A percentile compares a stretch with the other conserved stretches of the same genome.
These are phyloP conservation scores for Saturnispora sanitii DNA, from an alignment of 805 yeast genomes.

Conservation along the genomic window DNA sequence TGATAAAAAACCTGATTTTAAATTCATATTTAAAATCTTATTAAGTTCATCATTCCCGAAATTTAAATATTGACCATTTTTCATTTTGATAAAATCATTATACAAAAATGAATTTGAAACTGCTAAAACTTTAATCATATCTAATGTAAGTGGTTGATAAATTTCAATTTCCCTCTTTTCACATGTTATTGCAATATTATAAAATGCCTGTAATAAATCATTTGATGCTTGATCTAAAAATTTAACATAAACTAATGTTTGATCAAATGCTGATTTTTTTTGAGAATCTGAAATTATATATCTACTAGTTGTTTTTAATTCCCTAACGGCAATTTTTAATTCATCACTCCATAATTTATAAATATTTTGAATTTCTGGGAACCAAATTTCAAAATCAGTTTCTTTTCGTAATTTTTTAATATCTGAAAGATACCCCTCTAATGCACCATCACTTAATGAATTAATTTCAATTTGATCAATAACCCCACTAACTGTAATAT, in stretches of 20 bases:
- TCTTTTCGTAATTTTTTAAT: slow-evolving; percentile 8
- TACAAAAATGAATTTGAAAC: slow-evolving; percentile 28
- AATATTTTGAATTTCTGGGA: slow-evolving; percentile 8
- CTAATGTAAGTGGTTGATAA: slow-evolving; percentile 38
- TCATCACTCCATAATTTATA: slow-evolving; percentile 22
- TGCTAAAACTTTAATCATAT: slow-evolving; percentile 31
- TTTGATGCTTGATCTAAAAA: slow-evolving; percentile 33
- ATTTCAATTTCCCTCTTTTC: slow-evolving; percentile 37
- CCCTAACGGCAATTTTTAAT: slow-evolving; percentile 33
- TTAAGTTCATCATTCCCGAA: slow-evolving; percentile 25
- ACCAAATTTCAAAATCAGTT: slow-evolving; percentile 17
- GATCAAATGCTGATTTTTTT: slow-evolving; percentile 35
- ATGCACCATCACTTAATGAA: slow-evolving; percentile 13
- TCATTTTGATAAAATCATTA: slow-evolving; percentile 36
- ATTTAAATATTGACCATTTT: slow-evolving; percentile 37
- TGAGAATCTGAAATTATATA: slow-evolving; percentile 31
- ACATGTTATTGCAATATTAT: slow-evolving; percentile 37
- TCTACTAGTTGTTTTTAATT: slow-evolving; percentile 51
- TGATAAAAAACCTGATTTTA: background rate
- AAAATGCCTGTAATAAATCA: slow-evolving; percentile 28
- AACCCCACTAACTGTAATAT: slow-evolving; percentile 51
- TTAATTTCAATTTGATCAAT: slow-evolving; percentile 39
- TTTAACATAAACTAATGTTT: slow-evolving; percentile 48
- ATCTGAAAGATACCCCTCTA: slow-evolving; percentile 19
- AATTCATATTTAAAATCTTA: background rate